These are phyloP conservation scores for Perkinsus chesapeaki DNA, from an alignment of 169 alveolate genomes.

Conservation along the genomic window DNA sequence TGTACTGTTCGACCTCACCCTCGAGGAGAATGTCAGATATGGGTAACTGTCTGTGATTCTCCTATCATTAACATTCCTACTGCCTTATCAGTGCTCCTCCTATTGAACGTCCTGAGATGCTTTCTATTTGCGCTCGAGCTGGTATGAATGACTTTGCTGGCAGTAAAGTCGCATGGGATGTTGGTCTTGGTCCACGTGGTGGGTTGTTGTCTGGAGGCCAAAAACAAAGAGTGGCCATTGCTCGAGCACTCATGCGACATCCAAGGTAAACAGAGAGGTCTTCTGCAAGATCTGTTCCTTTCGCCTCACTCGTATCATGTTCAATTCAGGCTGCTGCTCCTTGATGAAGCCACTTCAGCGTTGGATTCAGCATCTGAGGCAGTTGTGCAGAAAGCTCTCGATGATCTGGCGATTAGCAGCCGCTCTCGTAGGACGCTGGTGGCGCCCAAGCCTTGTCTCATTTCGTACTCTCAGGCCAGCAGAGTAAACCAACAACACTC, in stretches of 20 bases:
- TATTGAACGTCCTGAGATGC: neutral
- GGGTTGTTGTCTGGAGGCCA: slow-evolving; percentile 61
- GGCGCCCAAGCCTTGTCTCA: no score
- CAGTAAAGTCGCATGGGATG: slow-evolving; percentile 34
- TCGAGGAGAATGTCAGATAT: slow-evolving; percentile 59
- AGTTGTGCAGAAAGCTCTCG: slow-evolving; percentile 36
- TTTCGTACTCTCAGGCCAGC: no score
- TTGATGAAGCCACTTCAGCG: slow-evolving; percentile 83
- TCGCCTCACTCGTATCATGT: neutral
- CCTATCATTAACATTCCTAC: neutral
- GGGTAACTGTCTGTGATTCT: slow-evolving; percentile 28
- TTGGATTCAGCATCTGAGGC: slow-evolving; percentile 51
- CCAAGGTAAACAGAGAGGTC: slow-evolving; percentile 13
- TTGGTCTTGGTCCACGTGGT: slow-evolving; percentile 47
- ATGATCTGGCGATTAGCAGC: slow-evolving; percentile 18
- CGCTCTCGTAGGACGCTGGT: neutral
- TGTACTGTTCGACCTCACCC: slow-evolving; percentile 27
- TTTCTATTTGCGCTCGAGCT: slow-evolving; percentile 24
- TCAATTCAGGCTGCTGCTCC: slow-evolving; percentile 38
- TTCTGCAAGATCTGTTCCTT: neutral
- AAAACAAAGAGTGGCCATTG: slow-evolving; percentile 63
- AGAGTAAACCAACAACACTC: slow-evolving; percentile 51
- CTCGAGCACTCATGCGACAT: slow-evolving; percentile 53
- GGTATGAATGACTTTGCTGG: slow-evolving; percentile 18
- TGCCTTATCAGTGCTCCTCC: neutral